These are phyloP conservation scores for Populus alba DNA, from an alignment of 345 rosid genomes.

Conservation along the genomic window DNA sequence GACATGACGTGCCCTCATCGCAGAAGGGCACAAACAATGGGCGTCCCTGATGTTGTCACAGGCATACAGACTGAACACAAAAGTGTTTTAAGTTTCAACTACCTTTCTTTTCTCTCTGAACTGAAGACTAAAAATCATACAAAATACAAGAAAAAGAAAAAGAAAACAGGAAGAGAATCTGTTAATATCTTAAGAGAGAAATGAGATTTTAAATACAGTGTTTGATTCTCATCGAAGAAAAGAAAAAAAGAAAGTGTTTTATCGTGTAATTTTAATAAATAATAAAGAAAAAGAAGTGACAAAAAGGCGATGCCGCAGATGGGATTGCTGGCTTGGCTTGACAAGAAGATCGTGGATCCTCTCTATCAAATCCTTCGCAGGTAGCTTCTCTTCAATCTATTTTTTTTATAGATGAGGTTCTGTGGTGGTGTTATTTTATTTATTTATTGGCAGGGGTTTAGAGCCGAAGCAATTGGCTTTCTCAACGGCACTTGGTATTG, in stretches of 20 bases:
- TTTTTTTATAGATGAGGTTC: no score
- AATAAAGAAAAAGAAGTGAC: not conserved
- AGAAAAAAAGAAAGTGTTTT: no score
- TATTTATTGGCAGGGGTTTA: conserved; percentile 49
- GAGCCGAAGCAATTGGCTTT: conserved; percentile 90
- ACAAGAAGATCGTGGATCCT: conserved; percentile 61
- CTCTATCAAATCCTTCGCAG: conserved; percentile 67
- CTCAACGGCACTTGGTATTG: conserved; percentile 84
- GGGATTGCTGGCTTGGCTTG: conserved; percentile 46
- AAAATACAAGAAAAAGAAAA: no score
- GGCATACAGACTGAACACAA: not conserved
- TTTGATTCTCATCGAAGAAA: no score
- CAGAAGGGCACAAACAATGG: not conserved
- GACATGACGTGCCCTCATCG: not conserved
- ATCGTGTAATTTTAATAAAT: no score
- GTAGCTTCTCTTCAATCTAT: conserved; percentile 19
- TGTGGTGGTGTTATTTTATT: no score
- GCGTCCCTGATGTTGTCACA: not conserved
- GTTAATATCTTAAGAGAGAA: not conserved
- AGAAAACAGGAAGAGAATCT: no score
- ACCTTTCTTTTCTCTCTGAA: not conserved
- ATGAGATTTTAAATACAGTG: not conserved
- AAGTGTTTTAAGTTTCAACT: not conserved
- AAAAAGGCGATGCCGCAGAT: conserved; percentile 37
- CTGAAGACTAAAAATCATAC: not conserved